Conservation (phyloP, 441 rosid species). For the Adansonia madagascariensis region DNA sequence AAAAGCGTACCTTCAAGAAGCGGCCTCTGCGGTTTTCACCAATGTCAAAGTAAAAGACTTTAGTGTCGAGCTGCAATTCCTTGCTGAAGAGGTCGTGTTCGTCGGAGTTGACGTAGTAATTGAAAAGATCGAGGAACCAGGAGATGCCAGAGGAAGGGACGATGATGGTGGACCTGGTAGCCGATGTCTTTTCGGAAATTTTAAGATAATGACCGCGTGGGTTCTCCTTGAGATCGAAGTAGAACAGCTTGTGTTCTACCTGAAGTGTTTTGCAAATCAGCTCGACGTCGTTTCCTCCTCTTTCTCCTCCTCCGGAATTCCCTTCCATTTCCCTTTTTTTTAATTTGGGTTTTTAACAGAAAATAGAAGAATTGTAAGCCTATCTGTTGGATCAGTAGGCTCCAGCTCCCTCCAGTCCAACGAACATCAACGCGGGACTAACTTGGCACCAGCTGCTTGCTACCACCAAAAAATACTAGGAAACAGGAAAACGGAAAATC, state of each 20-base stretch:
- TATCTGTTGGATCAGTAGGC: too few species aligned
- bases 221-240: conserved; percentile 95
- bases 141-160: conserved; percentile 94
- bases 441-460: too few species aligned
- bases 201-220: conserved; percentile 93
- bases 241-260: conserved; percentile 95
- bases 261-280: conserved; percentile 90
- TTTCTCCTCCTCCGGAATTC: conserved; percentile 51
- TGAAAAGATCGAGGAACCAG: conserved; percentile 96
- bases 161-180: conserved; percentile 95
- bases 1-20: conserved; percentile 70
- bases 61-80: conserved; percentile 94
- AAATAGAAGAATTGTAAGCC: too few species aligned
- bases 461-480: too few species aligned
- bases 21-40: conserved; percentile 90
- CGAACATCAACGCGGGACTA: too few species aligned
- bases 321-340: conserved; percentile 51
- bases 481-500: too few species aligned
- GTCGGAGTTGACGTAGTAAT: conserved; percentile 84
- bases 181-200: conserved; percentile 94
- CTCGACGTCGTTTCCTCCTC: conserved; percentile 85
- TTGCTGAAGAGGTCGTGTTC: conserved; percentile 88
- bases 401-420: too few species aligned
- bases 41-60: conserved; percentile 80
- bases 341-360: too few species aligned